phyloP scores from a whole-genome alignment of 129 eudicot genomes.

The Lactuca sativa region DNA sequence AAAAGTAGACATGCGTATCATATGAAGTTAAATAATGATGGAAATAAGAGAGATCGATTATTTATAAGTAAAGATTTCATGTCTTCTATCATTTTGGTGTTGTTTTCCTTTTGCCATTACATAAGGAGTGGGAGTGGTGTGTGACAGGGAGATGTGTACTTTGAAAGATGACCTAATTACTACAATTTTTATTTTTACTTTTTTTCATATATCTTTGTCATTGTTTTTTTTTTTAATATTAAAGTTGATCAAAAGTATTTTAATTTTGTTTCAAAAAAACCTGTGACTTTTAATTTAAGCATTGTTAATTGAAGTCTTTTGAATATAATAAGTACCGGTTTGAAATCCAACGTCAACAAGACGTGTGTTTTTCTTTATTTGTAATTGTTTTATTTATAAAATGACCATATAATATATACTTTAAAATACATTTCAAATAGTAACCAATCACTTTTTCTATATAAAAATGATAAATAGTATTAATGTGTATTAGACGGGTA shows the following conservation, averaged over 20 bases:
- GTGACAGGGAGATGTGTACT: slow-evolving; percentile 21
- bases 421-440: neutral
- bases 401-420: no score
- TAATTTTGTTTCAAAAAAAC: no score
- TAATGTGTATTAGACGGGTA: neutral
- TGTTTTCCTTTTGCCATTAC: slow-evolving; percentile 13
- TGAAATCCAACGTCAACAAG: neutral
- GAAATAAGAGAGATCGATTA: slow-evolving; percentile 10
- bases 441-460: neutral
- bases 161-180: slow-evolving; percentile 5
- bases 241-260: neutral
- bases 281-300: neutral
- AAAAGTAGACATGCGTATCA: slow-evolving; percentile 21
- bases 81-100: neutral
- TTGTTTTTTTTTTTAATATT: neutral
- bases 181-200: neutral
- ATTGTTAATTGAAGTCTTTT: neutral
- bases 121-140: slow-evolving; percentile 1
- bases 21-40: slow-evolving; percentile 20
- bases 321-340: neutral
- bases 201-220: neutral
- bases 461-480: no score
- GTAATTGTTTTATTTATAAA: no score
- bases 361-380: neutral
- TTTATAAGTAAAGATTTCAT: slow-evolving; percentile 20